These are phyloP conservation scores for Barnettozyma californica DNA, from an alignment of 805 yeast genomes.

Conservation along the genomic window DNA sequence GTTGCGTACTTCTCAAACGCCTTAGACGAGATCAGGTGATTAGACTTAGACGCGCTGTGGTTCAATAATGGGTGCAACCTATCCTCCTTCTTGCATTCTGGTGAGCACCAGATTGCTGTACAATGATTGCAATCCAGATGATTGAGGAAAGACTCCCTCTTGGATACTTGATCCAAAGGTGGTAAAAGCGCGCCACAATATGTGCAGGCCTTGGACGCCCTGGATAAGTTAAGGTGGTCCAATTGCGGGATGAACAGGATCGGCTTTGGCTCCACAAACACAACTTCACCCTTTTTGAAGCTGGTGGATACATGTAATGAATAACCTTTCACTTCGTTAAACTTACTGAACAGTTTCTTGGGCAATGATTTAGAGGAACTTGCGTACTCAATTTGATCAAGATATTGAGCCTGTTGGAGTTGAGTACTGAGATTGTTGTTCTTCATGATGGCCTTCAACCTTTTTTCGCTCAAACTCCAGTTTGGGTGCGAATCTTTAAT, in stretches of 20 bases:
- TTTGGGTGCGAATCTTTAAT: conserved; percentile 47
- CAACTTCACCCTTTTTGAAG: conserved; percentile 43
- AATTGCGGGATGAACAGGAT: conserved; percentile 62
- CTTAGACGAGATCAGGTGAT: conserved; percentile 31
- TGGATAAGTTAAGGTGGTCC: conserved; percentile 55
- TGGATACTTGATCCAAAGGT: conserved; percentile 19
- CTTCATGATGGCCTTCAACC: conserved; percentile 49
- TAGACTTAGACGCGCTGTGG: conserved; percentile 42
- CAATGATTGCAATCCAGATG: conserved; percentile 67
- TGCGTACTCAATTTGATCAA: conserved; percentile 37
- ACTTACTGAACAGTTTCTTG: conserved; percentile 37
- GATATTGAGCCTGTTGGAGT: conserved; percentile 42
- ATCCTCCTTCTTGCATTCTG: conserved; percentile 51
- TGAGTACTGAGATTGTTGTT: conserved; percentile 48
- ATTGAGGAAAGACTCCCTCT: conserved; percentile 21
- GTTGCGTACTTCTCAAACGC: conserved; percentile 39
- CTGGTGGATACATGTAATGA: conserved; percentile 48
- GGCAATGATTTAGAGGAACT: conserved; percentile 38
- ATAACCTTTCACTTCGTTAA: conserved; percentile 53
- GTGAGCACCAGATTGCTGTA: conserved; percentile 66
- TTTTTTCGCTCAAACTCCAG: conserved; percentile 61
- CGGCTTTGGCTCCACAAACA: conserved; percentile 60
- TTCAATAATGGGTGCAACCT: conserved; percentile 49
- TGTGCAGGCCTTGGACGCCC: conserved; percentile 62
- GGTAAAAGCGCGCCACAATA: conserved; percentile 50